phyloP scores from a whole-genome alignment of 768 basidiomycete species.

The Pulveroboletus frians region DNA sequence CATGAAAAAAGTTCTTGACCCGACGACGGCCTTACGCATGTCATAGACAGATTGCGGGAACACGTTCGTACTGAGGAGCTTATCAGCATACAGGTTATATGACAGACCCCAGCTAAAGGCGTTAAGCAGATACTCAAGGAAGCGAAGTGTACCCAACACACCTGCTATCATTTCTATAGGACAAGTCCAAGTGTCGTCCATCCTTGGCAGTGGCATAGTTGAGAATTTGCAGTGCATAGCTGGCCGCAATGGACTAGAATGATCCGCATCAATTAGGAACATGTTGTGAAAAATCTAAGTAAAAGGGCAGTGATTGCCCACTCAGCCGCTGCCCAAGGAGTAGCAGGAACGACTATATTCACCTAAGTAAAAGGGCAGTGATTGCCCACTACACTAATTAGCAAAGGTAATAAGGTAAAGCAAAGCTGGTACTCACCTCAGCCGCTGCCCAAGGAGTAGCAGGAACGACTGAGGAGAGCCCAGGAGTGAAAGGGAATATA shows the following conservation, averaged over 20 bases:
- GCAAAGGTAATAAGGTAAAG: too few species aligned
- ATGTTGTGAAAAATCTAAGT: too few species aligned
- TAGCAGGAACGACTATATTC: too few species aligned
- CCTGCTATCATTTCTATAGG: constrained; percentile 53
- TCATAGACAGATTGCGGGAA: constrained; percentile 32
- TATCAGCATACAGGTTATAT: constrained; percentile 63
- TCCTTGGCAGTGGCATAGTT: constrained; percentile 45
- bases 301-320: too few species aligned
- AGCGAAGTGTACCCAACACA: constrained; percentile 9
- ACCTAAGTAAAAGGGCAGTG: too few species aligned
- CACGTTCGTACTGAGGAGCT: constrained; percentile 48
- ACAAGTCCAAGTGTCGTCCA: constrained; percentile 47
- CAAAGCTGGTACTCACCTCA: too few species aligned
- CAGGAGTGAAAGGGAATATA: too few species aligned
- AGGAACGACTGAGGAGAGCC: too few species aligned
- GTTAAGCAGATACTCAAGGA: not conserved
- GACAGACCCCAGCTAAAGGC: constrained; percentile 48
- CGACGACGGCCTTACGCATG: constrained; percentile 10
- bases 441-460: too few species aligned
- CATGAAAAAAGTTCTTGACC: not conserved
- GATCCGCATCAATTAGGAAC: not conserved
- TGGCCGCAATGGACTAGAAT: constrained; percentile 45
- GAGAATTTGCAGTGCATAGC: constrained; percentile 52
- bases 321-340: too few species aligned
- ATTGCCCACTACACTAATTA: too few species aligned